Conservation (phyloP, 2,329 filamentous ascomycete species). For the Penicillium oxalicum region DNA sequence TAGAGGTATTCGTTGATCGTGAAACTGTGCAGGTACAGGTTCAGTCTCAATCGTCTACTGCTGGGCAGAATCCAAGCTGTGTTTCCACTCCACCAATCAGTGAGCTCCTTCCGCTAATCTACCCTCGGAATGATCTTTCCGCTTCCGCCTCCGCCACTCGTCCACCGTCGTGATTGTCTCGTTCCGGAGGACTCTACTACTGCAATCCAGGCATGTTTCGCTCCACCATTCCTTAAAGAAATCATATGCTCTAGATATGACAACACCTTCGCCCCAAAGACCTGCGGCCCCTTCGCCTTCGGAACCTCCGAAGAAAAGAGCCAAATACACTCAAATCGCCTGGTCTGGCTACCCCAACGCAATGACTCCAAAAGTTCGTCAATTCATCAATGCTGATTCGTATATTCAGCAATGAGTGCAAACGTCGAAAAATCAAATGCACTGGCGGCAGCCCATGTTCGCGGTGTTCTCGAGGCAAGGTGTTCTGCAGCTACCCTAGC, state of each 20-base stretch:
- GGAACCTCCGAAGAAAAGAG: slow-evolving; percentile 21
- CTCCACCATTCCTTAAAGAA: neutral
- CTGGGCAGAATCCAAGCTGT: too few relatives aligned
- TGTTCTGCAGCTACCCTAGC: slow-evolving; percentile 60
- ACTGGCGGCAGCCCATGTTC: slow-evolving; percentile 64
- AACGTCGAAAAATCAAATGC: slow-evolving; percentile 69
- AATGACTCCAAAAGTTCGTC: neutral
- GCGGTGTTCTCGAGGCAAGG: slow-evolving; percentile 56
- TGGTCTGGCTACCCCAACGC: slow-evolving; percentile 20
- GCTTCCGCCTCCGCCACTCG: too few relatives aligned
- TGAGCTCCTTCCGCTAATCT: too few relatives aligned
- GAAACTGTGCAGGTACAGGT: too few relatives aligned
- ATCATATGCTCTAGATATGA: slow-evolving; percentile 1
- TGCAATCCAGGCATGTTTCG: neutral
- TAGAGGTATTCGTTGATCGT: too few relatives aligned
- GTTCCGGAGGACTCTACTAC: too few relatives aligned
- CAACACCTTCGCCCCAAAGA: neutral
- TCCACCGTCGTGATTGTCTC: too few relatives aligned
- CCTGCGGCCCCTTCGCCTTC: slow-evolving; percentile 1
- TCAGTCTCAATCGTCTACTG: too few relatives aligned
- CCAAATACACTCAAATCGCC: slow-evolving; percentile 33
- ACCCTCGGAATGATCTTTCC: too few relatives aligned
- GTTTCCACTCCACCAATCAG: too few relatives aligned
- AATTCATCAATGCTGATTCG: neutral
- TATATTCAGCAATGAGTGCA: slow-evolving; percentile 60